Conservation (phyloP, 2,329 filamentous ascomycete species). For the Paecilomyces formosus region DNA sequence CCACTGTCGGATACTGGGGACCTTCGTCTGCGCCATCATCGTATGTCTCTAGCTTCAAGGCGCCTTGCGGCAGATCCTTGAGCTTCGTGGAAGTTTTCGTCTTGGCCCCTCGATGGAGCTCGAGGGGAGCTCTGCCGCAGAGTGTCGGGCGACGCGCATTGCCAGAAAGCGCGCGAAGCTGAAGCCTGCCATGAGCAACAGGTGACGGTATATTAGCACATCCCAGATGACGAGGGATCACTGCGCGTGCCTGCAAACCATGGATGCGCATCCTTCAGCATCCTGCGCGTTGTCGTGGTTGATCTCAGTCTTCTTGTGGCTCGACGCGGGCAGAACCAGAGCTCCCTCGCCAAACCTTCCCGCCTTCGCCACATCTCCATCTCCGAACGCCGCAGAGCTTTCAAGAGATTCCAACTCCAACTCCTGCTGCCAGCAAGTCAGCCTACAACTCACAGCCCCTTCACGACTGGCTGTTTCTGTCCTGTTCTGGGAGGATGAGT, state of each 20-base stretch:
- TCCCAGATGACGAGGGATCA: background rate
- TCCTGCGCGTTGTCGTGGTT: background rate
- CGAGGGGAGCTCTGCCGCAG: slow-evolving; percentile 8
- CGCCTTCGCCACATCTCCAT: slow-evolving; percentile 5
- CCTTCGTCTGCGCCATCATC: slow-evolving; percentile 39
- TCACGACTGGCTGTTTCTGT: slow-evolving; percentile 15
- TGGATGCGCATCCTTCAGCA: slow-evolving; percentile 6
- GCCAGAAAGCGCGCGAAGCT: slow-evolving; percentile 21
- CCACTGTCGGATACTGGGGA: slow-evolving; percentile 72
- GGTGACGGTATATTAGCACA: background rate
- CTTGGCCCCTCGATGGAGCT: slow-evolving; percentile 25
- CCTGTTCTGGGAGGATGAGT: slow-evolving; percentile 27
- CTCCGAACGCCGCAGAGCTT: background rate
- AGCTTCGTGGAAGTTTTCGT: slow-evolving; percentile 30
- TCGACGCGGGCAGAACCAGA: background rate
- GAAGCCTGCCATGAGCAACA: slow-evolving; percentile 6
- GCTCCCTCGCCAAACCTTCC: slow-evolving; percentile 7
- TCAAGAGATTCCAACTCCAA: slow-evolving; percentile 3
- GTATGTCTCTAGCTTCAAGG: slow-evolving; percentile 38
- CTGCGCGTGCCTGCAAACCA: slow-evolving; percentile 1
- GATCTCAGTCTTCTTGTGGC: background rate
- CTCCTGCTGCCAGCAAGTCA: slow-evolving; percentile 11
- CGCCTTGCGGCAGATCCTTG: slow-evolving; percentile 50
- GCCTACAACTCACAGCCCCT: slow-evolving; percentile 18
- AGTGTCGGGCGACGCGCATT: slow-evolving; percentile 19